Evolutionary conservation across 441 rosid species (phyloP).

Genomic region (Adansonia grandidieri): DNA sequence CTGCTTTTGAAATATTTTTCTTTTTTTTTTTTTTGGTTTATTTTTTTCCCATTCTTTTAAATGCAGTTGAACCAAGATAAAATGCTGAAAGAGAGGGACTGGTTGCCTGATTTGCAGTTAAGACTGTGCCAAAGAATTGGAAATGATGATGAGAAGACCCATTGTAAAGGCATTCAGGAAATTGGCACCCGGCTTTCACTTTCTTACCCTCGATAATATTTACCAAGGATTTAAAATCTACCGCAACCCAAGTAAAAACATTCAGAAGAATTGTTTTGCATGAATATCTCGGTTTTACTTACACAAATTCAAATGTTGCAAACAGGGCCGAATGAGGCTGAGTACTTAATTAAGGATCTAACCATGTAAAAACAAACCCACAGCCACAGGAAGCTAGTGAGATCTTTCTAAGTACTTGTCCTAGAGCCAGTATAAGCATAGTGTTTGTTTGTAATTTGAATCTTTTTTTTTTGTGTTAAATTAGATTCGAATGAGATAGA

Average conservation of each 20-base stretch:
- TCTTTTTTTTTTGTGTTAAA: not conserved
- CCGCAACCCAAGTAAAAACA: not conserved
- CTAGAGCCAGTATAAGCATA: conserved; percentile 21
- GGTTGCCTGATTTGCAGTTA: conserved; percentile 53
- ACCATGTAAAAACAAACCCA: conserved; percentile 27
- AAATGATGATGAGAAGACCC: conserved; percentile 31
- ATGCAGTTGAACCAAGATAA: conserved; percentile 40
- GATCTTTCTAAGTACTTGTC: conserved; percentile 50
- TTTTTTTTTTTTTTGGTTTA: not conserved
- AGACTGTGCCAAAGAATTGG: conserved; percentile 44
- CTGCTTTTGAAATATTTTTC: not conserved
- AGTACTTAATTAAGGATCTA: conserved; percentile 49
- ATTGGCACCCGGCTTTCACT: conserved; percentile 59
- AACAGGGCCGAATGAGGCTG: conserved; percentile 28
- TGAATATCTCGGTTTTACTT: not conserved
- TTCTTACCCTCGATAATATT: conserved; percentile 28
- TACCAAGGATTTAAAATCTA: not conserved
- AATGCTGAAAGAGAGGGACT: conserved; percentile 39
- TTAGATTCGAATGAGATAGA: not conserved
- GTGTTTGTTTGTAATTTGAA: not conserved
- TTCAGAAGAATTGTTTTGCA: not conserved
- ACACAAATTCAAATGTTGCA: not conserved
- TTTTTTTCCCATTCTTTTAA: not conserved
- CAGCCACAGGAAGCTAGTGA: conserved; percentile 25
- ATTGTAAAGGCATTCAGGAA: conserved; percentile 31